Base-by-base conservation (phyloP, 2,329 filamentous ascomycete genomes). In the Pseudocercospora eumusae region DNA sequence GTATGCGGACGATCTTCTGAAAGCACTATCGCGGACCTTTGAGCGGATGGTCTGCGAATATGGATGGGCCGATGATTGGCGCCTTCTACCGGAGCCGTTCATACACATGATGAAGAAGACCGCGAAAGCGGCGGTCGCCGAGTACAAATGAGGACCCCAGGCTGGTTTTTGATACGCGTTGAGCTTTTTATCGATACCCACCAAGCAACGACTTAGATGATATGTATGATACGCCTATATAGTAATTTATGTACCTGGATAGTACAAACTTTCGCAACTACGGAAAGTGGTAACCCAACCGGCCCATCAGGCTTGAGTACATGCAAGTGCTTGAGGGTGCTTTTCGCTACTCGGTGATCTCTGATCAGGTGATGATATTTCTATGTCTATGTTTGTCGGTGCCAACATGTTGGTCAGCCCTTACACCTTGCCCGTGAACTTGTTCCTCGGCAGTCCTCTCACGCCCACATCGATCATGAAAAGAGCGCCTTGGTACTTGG, bases 381-480 rank as follows among this genome's bases (percentile, higher is more conserved):
- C 36, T 40, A 40, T 40, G 36, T 40, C 36, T 40, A 40, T 40
- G 4, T 36, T 36, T 13, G 36, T 4, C 2, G 4, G 10, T 40
- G 36, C 4, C 36, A 40, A 5, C 15, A 2, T n/a, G 4, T 8
- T 7, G 36, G 36, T 13, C 15, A 15, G 5, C 4, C 36, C n/a
- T 53, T 31, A 70, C 18, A 59, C 64, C 62, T 69, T 68, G 15
- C 57, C 62, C 77, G 82, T 87, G 75, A 90, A 91, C 74, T 86
- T 82, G 76, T 87, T 85, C 66, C 85, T 81, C 57, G 82, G 79
- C 71, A 87, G 70, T 0, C 92, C 91, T 69, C 77, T 80, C 2
- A 89, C 84, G 2, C 90, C 91, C 64, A 96, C 91, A 73, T 95
- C 85, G 54, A 93, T 83, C 74, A 83, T 86, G 77, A 92, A 96